These are phyloP conservation scores for Luffa aegyptiaca DNA, from an alignment of 306 rosid genomes.

Conservation along the genomic window DNA sequence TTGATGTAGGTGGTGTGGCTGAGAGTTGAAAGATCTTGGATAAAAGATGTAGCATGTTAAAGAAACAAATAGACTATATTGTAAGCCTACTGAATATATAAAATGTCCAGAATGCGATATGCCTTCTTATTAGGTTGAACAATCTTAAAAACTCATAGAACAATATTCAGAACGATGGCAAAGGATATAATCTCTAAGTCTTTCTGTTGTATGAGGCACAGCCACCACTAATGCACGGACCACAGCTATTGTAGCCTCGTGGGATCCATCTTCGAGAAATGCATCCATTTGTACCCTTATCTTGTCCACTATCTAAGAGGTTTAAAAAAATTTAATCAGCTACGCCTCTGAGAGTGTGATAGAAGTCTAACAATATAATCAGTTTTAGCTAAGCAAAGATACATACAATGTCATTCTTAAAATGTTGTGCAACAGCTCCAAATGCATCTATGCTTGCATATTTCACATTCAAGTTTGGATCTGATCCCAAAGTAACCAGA, in stretches of 20 bases:
- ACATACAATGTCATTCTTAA: slow-evolving; percentile 74
- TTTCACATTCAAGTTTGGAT: slow-evolving; percentile 77
- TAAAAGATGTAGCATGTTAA: slow-evolving; percentile 78
- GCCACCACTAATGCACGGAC: slow-evolving; percentile 87
- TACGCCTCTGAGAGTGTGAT: slow-evolving; percentile 10
- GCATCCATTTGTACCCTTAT: slow-evolving; percentile 99
- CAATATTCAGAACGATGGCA: slow-evolving; percentile 4
- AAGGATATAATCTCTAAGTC: slow-evolving; percentile 96
- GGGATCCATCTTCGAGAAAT: slow-evolving; percentile 97
- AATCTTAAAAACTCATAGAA: background rate
- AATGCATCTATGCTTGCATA: slow-evolving; percentile 93
- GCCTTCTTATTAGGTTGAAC: slow-evolving; percentile 1
- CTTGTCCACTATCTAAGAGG: slow-evolving; percentile 82
- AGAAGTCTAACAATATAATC: slow-evolving; percentile 8
- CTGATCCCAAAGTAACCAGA: slow-evolving; percentile 87
- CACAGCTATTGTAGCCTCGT: slow-evolving; percentile 86
- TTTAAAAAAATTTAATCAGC: slow-evolving; percentile 15
- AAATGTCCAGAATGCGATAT: slow-evolving; percentile 12
- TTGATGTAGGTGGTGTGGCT: slow-evolving; percentile 36
- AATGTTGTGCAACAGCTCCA: slow-evolving; percentile 93
- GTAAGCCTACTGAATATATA: slow-evolving; percentile 3
- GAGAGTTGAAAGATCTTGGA: slow-evolving; percentile 92
- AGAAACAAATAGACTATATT: slow-evolving; percentile 28
- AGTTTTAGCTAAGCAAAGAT: slow-evolving; percentile 17
- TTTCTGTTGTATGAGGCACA: slow-evolving; percentile 84